Percentiles rank a stretch among this genome's conserved stretches.
These are phyloP conservation scores for Paramecium sonneborni DNA, from an alignment of 73 alveolate genomes.

Conservation along the genomic window DNA sequence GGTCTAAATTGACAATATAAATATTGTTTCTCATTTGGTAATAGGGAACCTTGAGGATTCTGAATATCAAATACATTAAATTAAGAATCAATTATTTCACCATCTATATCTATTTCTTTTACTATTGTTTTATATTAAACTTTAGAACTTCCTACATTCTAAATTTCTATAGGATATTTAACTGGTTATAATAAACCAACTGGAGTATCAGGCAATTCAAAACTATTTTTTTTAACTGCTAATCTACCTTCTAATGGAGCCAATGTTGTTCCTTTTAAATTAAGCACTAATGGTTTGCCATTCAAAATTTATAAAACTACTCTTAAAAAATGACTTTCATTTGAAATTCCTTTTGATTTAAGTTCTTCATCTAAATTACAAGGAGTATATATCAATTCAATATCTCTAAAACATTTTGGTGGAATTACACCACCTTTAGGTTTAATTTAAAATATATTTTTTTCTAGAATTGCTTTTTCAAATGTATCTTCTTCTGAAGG, in stretches of 20 bases:
- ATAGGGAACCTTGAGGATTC: constrained; percentile 92
- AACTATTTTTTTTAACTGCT: constrained; percentile 84
- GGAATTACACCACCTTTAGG: constrained; percentile 93
- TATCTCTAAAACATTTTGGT: constrained; percentile 87
- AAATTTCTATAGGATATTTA: constrained; percentile 95
- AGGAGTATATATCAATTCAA: constrained; percentile 79
- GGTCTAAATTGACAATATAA: constrained; percentile 94
- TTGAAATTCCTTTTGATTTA: constrained; percentile 13
- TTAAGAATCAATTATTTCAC: constrained; percentile 79
- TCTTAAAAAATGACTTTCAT: constrained; percentile 84
- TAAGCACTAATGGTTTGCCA: constrained; percentile 96
- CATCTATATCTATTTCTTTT: constrained; percentile 78
- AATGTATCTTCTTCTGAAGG: constrained; percentile 96
- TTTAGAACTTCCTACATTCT: constrained; percentile 95
- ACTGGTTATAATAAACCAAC: constrained; percentile 96
- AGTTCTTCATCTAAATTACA: constrained; percentile 60
- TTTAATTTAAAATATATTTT: constrained; percentile 88
- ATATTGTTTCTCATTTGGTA: constrained; percentile 91
- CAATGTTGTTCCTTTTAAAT: constrained; percentile 92
- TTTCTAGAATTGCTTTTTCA: constrained; percentile 96
- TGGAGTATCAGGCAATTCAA: constrained; percentile 93
- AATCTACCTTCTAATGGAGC: constrained; percentile 92
- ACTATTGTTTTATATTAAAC: constrained; percentile 90
- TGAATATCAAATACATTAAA: constrained; percentile 93
- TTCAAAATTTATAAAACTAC: constrained; percentile 91